phyloP scores from a whole-genome alignment of 208 protist genomes.

The Crithidia bombi region DNA sequence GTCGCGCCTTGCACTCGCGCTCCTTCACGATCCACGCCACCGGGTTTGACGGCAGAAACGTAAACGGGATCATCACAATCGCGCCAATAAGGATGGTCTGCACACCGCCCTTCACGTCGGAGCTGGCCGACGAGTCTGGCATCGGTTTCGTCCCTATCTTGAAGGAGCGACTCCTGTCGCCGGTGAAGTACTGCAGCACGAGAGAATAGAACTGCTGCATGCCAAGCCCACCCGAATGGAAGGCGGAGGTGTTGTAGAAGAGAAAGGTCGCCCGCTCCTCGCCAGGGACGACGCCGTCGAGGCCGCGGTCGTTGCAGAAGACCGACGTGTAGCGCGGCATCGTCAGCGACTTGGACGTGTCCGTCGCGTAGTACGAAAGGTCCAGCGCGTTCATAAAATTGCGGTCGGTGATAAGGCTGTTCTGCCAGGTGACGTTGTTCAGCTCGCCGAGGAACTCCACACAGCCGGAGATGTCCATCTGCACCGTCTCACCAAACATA shows the following conservation, averaged over 20 bases:
- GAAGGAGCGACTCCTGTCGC: slow-evolving; percentile 11
- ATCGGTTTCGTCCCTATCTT: slow-evolving; percentile 27
- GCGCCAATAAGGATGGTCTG: slow-evolving; percentile 58
- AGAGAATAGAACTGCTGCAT: slow-evolving; percentile 44
- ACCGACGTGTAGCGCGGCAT: slow-evolving; percentile 46
- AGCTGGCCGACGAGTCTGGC: slow-evolving; percentile 35
- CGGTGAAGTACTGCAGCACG: slow-evolving; percentile 42
- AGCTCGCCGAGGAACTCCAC: slow-evolving; percentile 19
- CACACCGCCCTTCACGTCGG: slow-evolving; percentile 32
- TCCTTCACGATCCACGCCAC: slow-evolving; percentile 86
- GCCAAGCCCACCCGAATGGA: slow-evolving; percentile 45
- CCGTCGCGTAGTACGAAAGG: slow-evolving; percentile 40
- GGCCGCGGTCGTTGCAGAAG: slow-evolving; percentile 30
- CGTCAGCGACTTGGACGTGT: slow-evolving; percentile 43
- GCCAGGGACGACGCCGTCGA: slow-evolving; percentile 46
- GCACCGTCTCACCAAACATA: slow-evolving; percentile 48
- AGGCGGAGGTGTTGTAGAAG: slow-evolving; percentile 71
- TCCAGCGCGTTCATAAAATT: slow-evolving; percentile 21
- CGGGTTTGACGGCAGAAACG: slow-evolving; percentile 65
- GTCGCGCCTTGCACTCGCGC: slow-evolving; percentile 63
- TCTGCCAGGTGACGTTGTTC: slow-evolving; percentile 22
- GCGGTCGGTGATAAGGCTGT: slow-evolving; percentile 24
- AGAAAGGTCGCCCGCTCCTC: slow-evolving; percentile 25
- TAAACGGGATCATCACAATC: slow-evolving; percentile 76
- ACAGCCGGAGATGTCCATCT: slow-evolving; percentile 46